Evolutionary conservation across 768 basidiomycete genomes (phyloP).

Genomic region (Fistulinella prunicolor): DNA sequence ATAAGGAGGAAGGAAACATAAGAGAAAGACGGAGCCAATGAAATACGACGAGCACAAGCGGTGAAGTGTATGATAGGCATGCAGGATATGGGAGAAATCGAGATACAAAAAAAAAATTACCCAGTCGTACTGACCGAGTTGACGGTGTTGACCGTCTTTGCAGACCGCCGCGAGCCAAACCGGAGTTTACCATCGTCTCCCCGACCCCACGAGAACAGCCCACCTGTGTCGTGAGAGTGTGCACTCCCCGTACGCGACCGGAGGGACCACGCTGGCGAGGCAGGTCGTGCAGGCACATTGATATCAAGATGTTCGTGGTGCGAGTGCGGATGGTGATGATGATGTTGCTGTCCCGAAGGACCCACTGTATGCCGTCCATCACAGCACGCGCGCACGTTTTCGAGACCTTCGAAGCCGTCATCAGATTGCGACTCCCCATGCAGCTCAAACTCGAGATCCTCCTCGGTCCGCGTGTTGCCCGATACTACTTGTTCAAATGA

Average conservation of each 20-base stretch:
- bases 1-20: slow-evolving; percentile 1
- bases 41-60: slow-evolving; percentile 5
- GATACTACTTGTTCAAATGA: slow-evolving; percentile 57
- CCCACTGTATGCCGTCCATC: slow-evolving; percentile 87
- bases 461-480: slow-evolving; percentile 42
- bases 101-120: too few species aligned
- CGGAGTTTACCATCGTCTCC: slow-evolving; percentile 63
- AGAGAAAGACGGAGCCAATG: not conserved
- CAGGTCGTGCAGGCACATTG: slow-evolving; percentile 51
- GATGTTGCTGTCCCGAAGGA: slow-evolving; percentile 48
- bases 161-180: slow-evolving; percentile 71
- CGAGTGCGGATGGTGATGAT: slow-evolving; percentile 55
- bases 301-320: slow-evolving; percentile 59
- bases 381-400: slow-evolving; percentile 92
- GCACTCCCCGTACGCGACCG: slow-evolving; percentile 76
- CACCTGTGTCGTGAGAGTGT: slow-evolving; percentile 64
- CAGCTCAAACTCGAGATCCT: slow-evolving; percentile 79
- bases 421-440: slow-evolving; percentile 72
- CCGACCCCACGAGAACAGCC: slow-evolving; percentile 68
- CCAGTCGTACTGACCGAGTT: slow-evolving; percentile 10
- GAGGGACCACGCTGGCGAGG: slow-evolving; percentile 83
- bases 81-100: too few species aligned
- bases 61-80: not conserved
- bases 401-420: slow-evolving; percentile 85
- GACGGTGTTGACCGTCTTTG: slow-evolving; percentile 36